Evolutionary conservation across 495 filamentous ascomycete species (phyloP), one percentile per base, ranked within the genome.

Genomic region (Jackrogersella minutella): DNA sequence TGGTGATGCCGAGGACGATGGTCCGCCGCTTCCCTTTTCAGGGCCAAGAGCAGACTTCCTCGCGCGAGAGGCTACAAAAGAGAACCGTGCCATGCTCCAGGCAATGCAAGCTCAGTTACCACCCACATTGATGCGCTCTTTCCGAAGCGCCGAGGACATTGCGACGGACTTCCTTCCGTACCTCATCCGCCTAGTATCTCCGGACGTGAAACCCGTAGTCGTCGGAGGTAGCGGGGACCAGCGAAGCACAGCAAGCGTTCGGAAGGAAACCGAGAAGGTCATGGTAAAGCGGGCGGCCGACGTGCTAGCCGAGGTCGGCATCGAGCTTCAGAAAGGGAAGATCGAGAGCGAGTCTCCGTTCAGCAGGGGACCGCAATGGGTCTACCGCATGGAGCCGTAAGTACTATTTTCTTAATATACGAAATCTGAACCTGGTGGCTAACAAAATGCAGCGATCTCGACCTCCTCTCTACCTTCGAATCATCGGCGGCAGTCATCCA

Each of bases 381-480:
- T 94, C 9, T 97, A 95, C 74, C 86, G 95, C 30, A 95, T 99
- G 94, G 93, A 97, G 70, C 95, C 95, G 86, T 93, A 81, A 81
- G 89, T 87, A 51, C 41, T 34, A 24, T 31, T 54, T 22, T 16
- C 36, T 55, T 37, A 28, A 31, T 14, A 14, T 46, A 3, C 5
- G 7, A 31, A 17, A 8, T n/a, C 8, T 49, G 26, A 10, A 26
- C 1, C 55, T 40, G 9, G 2, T 28, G 0, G 47, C 66, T 69
- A 43, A 69, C 31, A 24, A 30, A 16, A 13, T 10, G 24, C 56
- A 76, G 72, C 37, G 72, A 79, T 58, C 71, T 97, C 17, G 94
- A 98, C 75, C 76, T 79, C 26, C 82, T 97, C 3, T 79, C 84
- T 9, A 81, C 81, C 1, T 91, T 85, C 64, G 83, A 85, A 63